Base-by-base conservation (phyloP, 345 rosid genomes). In the Chamaenerion angustifolium region DNA sequence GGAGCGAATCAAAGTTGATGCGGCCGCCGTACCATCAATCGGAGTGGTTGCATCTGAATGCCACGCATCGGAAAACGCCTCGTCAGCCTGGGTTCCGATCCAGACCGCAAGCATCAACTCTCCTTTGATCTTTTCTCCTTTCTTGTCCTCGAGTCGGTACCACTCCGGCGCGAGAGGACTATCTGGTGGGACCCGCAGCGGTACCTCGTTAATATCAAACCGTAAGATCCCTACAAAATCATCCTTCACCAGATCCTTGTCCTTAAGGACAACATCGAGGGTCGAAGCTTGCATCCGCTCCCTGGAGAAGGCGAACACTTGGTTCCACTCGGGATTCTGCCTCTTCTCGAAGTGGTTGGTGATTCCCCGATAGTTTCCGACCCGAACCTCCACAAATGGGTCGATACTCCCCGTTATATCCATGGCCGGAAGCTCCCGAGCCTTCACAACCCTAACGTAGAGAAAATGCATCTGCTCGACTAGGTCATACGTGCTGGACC, bases 51-150 rank as follows among this genome's bases (percentile, higher is more conserved):
- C 86, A 79, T 93, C 99, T 8, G 99, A 93, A 69, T 93, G 99
- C 95, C 96, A 88, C 11, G 96, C 95, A 55, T 93, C 99, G 0
- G 99, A 78, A 72, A 92, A 88, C 13, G 99, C 84, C 76, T 92
- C 96, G 65, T 92, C 95, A 0, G 99, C 96, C 61, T 88, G 99
- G 21, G 99, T 93, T 55, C 96, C 99, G 41, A 93, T 80, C 99
- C 99, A 93, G 41, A 93, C 94, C 16, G 99, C 96, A 3, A 93
- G 77, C 96, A 93, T 93, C 55, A 93, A 59, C 53, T 93, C 96
- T 15, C 99, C 94, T 66, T 77, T 93, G 57, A 74, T 64, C 65
- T 79, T 93, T 46, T 80, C 90, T 16, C 88, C 82, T 54, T 81
- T 84, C 75, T 85, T 82, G 55, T 85, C 82, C 59, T 77, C 92